These are phyloP conservation scores for Mycosarcoma mackinlayi DNA, from an alignment of 1,284 basidiomycete species.

Conservation along the genomic window DNA sequence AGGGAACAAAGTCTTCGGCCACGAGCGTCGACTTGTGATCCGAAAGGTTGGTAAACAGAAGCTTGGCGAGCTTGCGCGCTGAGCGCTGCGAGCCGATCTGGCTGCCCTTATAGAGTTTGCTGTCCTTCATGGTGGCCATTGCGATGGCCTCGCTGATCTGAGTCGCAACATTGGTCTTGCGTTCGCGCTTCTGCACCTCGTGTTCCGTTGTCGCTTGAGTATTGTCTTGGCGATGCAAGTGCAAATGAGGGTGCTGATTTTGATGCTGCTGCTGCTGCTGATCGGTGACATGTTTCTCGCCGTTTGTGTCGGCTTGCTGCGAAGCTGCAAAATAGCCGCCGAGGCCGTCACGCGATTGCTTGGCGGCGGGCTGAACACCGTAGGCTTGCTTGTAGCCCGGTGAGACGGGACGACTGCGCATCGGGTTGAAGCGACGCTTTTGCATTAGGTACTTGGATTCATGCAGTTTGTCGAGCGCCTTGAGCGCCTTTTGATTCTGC, in stretches of 20 bases:
- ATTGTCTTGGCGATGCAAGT: conserved; percentile 21
- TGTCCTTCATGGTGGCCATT: conserved; percentile 65
- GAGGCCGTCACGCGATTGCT: conserved; percentile 52
- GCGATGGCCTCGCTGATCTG: conserved; percentile 61
- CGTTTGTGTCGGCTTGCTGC: conserved; percentile 18
- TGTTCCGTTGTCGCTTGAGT: conserved; percentile 22
- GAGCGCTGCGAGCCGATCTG: conserved; percentile 73
- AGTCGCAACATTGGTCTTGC: conserved; percentile 53
- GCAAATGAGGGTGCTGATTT: conserved; percentile 19
- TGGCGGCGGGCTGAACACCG: conserved; percentile 26
- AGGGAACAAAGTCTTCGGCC: conserved; percentile 74
- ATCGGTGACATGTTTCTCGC: conserved; percentile 13
- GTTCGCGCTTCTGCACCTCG: conserved; percentile 28
- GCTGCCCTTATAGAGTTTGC: conserved; percentile 59
- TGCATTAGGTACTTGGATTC: conserved; percentile 61
- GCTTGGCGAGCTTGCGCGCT: conserved; percentile 78
- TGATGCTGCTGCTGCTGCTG: conserved; percentile 19
- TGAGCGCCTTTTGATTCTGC: conserved; percentile 58
- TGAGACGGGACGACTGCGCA: conserved; percentile 47
- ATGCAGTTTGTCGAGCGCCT: conserved; percentile 61
- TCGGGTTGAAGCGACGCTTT: conserved; percentile 45
- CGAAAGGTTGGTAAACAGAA: conserved; percentile 75
- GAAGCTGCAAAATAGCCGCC: conserved; percentile 53
- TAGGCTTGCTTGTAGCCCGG: conserved; percentile 53
- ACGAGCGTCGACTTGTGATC: conserved; percentile 68